Percentiles rank a stretch among this genome's conserved stretches.
Evolutionary conservation across 768 basidiomycete species (phyloP).

Genomic region (Cubamyces sp.): DNA sequence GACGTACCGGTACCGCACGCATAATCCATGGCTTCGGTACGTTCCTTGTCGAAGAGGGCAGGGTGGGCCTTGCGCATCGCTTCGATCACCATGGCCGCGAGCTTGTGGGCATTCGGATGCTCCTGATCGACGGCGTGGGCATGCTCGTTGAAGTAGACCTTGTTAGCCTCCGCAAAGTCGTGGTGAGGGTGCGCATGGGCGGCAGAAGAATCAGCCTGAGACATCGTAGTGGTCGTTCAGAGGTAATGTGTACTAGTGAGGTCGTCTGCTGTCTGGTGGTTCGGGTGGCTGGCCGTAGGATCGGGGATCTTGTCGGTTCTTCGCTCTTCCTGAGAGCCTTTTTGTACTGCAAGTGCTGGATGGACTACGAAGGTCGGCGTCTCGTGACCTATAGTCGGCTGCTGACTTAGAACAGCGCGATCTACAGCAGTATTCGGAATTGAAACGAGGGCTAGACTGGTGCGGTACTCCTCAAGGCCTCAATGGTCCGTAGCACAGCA

Average conservation of each 20-base stretch:
- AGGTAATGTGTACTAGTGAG: no score
- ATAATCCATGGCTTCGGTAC: slow-evolving; percentile 68
- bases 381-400: no score
- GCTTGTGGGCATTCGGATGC: slow-evolving; percentile 16
- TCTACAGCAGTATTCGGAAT: no score
- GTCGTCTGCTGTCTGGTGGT: no score
- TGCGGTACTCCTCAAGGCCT: not conserved
- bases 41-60: slow-evolving; percentile 51
- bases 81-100: slow-evolving; percentile 30
- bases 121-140: slow-evolving; percentile 22
- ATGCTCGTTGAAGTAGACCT: slow-evolving; percentile 22
- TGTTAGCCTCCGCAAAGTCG: slow-evolving; percentile 22
- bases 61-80: slow-evolving; percentile 37
- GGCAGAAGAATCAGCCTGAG: not conserved
- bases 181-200: not conserved
- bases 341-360: no score
- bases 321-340: no score
- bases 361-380: no score
- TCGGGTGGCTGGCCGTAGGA: no score
- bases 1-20: slow-evolving; percentile 71
- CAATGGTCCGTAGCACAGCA: not conserved
- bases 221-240: not conserved
- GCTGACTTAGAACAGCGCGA: not conserved
- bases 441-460: not conserved
- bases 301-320: no score